Percentiles rank a stretch among this genome's conserved stretches.
Evolutionary conservation across 2,329 filamentous ascomycete species (phyloP).

Genomic region (Sporothrix variecibatus): DNA sequence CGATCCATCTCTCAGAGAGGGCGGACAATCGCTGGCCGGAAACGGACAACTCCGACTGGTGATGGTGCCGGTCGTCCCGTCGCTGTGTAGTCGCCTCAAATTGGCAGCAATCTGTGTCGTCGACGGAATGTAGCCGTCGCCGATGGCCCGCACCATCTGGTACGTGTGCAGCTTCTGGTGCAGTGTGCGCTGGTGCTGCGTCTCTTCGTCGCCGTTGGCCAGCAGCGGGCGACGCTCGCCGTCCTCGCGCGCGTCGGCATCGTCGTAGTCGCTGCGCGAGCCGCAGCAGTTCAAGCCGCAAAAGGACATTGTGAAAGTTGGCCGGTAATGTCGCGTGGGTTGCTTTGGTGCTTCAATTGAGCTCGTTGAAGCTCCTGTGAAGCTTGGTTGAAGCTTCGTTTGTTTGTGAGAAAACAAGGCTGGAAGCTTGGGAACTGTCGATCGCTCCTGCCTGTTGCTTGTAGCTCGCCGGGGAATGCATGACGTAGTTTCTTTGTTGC

Average conservation of each 20-base stretch:
- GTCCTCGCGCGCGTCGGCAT: slow-evolving; percentile 4
- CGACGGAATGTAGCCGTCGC: slow-evolving; percentile 86
- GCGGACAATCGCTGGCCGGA: slow-evolving; percentile 74
- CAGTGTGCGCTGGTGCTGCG: slow-evolving; percentile 71
- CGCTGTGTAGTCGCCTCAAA: slow-evolving; percentile 43
- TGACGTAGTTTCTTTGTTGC: slow-evolving; percentile 11
- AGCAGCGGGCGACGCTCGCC: slow-evolving; percentile 22
- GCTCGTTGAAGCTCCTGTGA: neutral
- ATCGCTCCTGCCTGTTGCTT: neutral
- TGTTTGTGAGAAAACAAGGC: neutral
- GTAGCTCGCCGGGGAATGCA: neutral
- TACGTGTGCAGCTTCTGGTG: slow-evolving; percentile 92
- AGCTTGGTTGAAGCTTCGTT: neutral
- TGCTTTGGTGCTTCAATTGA: neutral
- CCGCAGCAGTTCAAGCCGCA: slow-evolving; percentile 1
- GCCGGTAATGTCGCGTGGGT: neutral
- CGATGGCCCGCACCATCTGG: slow-evolving; percentile 82
- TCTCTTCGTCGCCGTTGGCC: slow-evolving; percentile 61
- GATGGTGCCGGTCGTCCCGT: slow-evolving; percentile 46
- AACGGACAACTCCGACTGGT: slow-evolving; percentile 68
- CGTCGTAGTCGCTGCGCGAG: slow-evolving; percentile 19
- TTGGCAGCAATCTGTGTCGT: slow-evolving; percentile 82
- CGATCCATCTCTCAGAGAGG: slow-evolving; percentile 71
- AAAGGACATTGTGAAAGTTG: neutral
- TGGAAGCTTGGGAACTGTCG: neutral